Evolutionary conservation across 352 stramenopile genomes (phyloP).

Genomic region (Globisporangium lucens): DNA sequence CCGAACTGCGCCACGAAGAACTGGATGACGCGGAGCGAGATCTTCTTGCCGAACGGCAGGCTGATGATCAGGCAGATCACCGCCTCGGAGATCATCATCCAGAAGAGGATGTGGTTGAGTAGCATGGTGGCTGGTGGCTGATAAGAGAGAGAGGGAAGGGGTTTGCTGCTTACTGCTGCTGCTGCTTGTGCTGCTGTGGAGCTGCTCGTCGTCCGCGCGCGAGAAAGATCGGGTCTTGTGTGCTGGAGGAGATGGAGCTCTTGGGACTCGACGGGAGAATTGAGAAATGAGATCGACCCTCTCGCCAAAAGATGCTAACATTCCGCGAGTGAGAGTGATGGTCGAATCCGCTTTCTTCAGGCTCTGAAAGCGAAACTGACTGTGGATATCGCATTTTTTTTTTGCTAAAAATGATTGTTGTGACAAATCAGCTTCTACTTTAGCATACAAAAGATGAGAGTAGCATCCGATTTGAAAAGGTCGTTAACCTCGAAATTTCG

Average conservation of each 20-base stretch:
- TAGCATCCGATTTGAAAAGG: no score
- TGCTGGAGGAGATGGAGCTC: neutral
- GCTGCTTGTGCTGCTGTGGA: neutral
- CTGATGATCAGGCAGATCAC: constrained; percentile 48
- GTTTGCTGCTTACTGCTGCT: neutral
- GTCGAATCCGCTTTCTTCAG: neutral
- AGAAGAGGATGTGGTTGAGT: constrained; percentile 53
- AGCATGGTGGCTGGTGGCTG: constrained; percentile 19
- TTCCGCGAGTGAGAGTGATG: neutral
- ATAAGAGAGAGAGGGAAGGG: neutral
- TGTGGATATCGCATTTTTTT: neutral
- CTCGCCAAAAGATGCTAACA: neutral
- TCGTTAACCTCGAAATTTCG: no score
- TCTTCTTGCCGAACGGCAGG: constrained; percentile 55
- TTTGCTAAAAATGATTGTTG: neutral
- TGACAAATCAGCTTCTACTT: no score
- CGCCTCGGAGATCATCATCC: constrained; percentile 48
- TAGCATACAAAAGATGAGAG: no score
- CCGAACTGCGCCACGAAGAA: constrained; percentile 50
- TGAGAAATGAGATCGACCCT: neutral
- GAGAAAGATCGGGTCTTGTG: constrained; percentile 9
- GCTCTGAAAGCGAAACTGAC: neutral
- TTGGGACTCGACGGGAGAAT: neutral
- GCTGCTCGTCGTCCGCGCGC: neutral
- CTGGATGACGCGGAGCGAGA: constrained; percentile 52